Evolutionary conservation across 305 asterid species (phyloP), one percentile per base, ranked within the genome.

Genomic region (Fraxinus albicans): DNA sequence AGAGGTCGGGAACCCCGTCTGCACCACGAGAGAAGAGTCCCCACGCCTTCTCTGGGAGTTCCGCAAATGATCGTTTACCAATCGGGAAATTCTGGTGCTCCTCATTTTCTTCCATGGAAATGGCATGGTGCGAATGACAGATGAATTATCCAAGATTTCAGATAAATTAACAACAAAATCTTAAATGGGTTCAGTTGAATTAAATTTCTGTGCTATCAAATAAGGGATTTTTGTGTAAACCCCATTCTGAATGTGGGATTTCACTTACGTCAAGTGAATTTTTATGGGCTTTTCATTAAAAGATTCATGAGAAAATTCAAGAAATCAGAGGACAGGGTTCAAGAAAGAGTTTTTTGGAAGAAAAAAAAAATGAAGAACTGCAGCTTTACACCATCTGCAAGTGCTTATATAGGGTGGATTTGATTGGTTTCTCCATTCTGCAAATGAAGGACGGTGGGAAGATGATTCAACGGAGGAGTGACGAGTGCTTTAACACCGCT

Each of bases 1-100:
- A 36, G 98, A 94, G 5, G 99, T 90, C 0, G 99, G 97, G 74
- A 95, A 95, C 0, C 98, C 97, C 10, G 98, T 93, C 73, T 90
- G 94, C 44, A 95, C 97, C 27, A 92, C 90, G 25, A 94, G 95
- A 4, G 93, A 91, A 19, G 95, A 93, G 0, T 91, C 93, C 55
- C 90, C 94, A n/a, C 95, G 90, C 78, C 90, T 89, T 79, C 86
- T 89, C 82, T 89, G 95, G 0, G 94, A 90, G 31, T 84, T 83
- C 79, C 85, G 89, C 69, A 95, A 82, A 81, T 90, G 97, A 83
- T 95, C 94, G 76, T 90, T 91, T 81, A 94, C 88, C 82, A 95
- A 82, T 73, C 87, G 91, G 5, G 96, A 88, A 67, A 94, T 81
- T 55, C 85, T 89, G 2, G 80, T 77, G 73, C 83, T 86, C 85